Base-by-base conservation (phyloP, 139 green algal genomes). In the Gonium pectorale region DNA sequence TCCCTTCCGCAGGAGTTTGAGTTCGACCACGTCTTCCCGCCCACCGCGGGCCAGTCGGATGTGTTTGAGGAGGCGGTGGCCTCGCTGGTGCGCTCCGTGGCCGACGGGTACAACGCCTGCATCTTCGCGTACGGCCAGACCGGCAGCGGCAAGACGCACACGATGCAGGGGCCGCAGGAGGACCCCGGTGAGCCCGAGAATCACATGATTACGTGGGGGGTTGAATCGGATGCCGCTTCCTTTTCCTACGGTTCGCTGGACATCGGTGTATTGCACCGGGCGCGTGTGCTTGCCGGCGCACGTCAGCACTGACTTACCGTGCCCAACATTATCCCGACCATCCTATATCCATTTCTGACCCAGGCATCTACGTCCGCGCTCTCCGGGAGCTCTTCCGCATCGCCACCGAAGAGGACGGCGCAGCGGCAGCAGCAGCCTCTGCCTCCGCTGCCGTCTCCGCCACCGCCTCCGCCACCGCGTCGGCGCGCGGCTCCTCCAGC, bases 121-220 rank as follows among this genome's bases (percentile, higher is more conserved):
- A 96, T 97, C 81, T 95, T 97, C 90, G 92, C 93, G 13, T 97
- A 95, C 66, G 92, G 92, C 15, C 95, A 98, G 84, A 97, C 95
- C 19, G 95, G 95, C 80, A 91, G 72, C 33, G 95, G 95, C 71
- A 98, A 98, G 89, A 97, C 95, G 19, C 92, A 97, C 89, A 98
- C 95, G 44, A 97, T 98, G 95, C 75, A 90, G 44, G 90, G 90
- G 1, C 66, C 89, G 2, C 22, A 77, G 38, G 89, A 89, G 31
- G 59, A 86, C 33, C 89, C 86, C 21, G 84, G 84, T 85, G 46
- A 9, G 78, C n/a, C n/a, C n/a, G n/a, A n/a, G n/a, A n/a, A n/a
- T n/a, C n/a, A n/a, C n/a, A n/a, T n/a, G n/a, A n/a, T n/a, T n/a
- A n/a, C n/a, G n/a, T n/a, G n/a, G n/a, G n/a, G n/a, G n/a, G n/a